Evolutionary conservation across 352 stramenopile genomes (phyloP).

Genomic region (Pythium folliculosum): DNA sequence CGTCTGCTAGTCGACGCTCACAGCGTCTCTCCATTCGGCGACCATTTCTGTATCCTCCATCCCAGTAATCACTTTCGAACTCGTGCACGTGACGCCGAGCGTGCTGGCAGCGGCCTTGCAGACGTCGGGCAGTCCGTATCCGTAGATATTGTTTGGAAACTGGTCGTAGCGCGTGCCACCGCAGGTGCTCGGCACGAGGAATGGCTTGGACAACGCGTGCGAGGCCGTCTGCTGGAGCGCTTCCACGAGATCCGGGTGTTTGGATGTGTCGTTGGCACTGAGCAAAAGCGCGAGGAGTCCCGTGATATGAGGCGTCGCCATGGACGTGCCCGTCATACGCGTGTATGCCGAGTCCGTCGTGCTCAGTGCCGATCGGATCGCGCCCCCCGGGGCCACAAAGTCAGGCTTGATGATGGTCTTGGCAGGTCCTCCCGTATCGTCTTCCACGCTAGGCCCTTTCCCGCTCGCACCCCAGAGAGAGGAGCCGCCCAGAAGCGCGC

Average conservation of each 20-base stretch:
- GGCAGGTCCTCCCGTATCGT: constrained; percentile 19
- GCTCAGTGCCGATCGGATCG: constrained; percentile 66
- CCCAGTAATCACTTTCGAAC: not conserved
- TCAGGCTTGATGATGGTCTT: constrained; percentile 64
- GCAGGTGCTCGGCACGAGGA: constrained; percentile 65
- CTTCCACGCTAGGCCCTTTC: constrained; percentile 52
- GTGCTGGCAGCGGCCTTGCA: constrained; percentile 39
- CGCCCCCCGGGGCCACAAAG: constrained; percentile 69
- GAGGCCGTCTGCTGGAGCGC: constrained; percentile 43
- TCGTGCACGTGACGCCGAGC: constrained; percentile 43
- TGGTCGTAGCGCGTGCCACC: constrained; percentile 63
- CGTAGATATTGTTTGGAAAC: constrained; percentile 83
- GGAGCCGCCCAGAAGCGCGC: constrained; percentile 53
- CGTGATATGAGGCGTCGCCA: constrained; percentile 72
- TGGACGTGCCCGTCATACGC: constrained; percentile 70
- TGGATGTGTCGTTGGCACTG: constrained; percentile 30
- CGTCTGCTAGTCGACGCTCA: not conserved
- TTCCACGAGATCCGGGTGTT: constrained; percentile 34
- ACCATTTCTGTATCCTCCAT: not conserved
- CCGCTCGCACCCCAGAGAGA: constrained; percentile 73
- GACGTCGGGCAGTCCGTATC: constrained; percentile 59
- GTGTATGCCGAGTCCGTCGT: constrained; percentile 59
- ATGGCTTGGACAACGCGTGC: constrained; percentile 57
- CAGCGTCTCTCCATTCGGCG: not conserved
- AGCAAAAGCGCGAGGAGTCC: constrained; percentile 63